Percentiles rank a stretch among this genome's conserved stretches.
Evolutionary conservation across 306 rosid species (phyloP).

Genomic region (Castanea mollissima): DNA sequence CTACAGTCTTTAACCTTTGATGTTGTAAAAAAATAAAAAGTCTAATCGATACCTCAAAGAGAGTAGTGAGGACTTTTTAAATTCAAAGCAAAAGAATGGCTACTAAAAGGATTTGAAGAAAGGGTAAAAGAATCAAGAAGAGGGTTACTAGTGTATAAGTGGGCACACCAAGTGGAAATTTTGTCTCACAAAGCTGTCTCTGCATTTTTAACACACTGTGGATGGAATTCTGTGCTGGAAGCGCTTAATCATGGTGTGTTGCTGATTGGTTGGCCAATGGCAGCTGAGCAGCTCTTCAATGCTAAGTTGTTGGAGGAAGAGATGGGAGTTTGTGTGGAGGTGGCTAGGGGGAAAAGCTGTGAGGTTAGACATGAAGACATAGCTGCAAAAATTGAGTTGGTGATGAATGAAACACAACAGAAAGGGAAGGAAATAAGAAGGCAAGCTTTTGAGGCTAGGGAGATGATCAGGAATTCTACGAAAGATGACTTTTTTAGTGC

Average conservation of each 20-base stretch:
- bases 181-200: slow-evolving; percentile 47
- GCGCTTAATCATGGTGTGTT: slow-evolving; percentile 58
- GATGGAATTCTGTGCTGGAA: slow-evolving; percentile 76
- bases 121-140: slow-evolving; percentile 12
- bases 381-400: slow-evolving; percentile 35
- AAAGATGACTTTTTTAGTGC: slow-evolving; percentile 40
- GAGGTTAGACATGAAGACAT: slow-evolving; percentile 42
- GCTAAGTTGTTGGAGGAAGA: slow-evolving; percentile 49
- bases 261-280: slow-evolving; percentile 72
- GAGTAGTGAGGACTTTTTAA: background rate
- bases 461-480: slow-evolving; percentile 24
- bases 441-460: slow-evolving; percentile 28
- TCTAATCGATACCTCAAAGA: too few relatives aligned
- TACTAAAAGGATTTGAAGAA: slow-evolving; percentile 48
- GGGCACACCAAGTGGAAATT: slow-evolving; percentile 78
- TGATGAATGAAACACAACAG: slow-evolving; percentile 32
- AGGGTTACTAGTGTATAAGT: slow-evolving; percentile 46
- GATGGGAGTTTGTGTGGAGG: slow-evolving; percentile 63
- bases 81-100: slow-evolving; percentile 53
- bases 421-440: slow-evolving; percentile 49
- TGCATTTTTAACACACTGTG: slow-evolving; percentile 65
- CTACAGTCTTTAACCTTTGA: too few relatives aligned
- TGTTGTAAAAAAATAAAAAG: too few relatives aligned
- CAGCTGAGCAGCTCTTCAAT: slow-evolving; percentile 71
- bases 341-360: slow-evolving; percentile 59